A percentile compares a stretch with the other conserved stretches of the same genome.
These are phyloP conservation scores for Xylaria bambusicola DNA, from an alignment of 495 filamentous ascomycete species.

Conservation along the genomic window DNA sequence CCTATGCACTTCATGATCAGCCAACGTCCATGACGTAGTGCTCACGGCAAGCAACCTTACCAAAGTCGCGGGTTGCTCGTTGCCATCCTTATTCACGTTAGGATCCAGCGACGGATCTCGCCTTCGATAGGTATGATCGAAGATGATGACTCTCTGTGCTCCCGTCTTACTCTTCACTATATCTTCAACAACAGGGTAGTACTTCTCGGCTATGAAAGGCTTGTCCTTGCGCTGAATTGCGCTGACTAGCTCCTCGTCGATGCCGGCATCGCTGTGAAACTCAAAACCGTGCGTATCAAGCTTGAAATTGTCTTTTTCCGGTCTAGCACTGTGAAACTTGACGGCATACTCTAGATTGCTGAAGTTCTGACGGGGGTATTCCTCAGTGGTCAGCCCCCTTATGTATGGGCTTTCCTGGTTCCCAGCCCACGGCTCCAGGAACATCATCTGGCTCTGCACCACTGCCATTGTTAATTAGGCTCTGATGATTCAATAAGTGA, in stretches of 20 bases:
- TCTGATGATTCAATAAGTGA: not conserved
- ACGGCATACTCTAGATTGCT: constrained; percentile 4
- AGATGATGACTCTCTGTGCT: constrained; percentile 23
- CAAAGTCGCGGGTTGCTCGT: constrained; percentile 11
- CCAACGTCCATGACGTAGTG: not conserved
- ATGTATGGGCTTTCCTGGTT: constrained; percentile 9
- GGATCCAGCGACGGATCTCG: not conserved
- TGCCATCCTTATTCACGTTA: constrained; percentile 6
- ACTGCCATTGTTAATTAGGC: not conserved
- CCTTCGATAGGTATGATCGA: constrained; percentile 19
- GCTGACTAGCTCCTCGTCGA: constrained; percentile 4
- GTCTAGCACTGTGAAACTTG: constrained; percentile 1
- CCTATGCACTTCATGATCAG: not conserved
- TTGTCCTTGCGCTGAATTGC: constrained; percentile 7
- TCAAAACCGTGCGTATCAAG: constrained; percentile 18
- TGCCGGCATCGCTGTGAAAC: constrained; percentile 6
- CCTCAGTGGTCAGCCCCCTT: not conserved
- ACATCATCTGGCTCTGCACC: constrained; percentile 1
- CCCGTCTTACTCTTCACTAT: constrained; percentile 20
- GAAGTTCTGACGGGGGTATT: constrained; percentile 5
- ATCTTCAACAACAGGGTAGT: constrained; percentile 13
- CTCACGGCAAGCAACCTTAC: constrained; percentile 1
- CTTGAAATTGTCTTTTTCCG: not conserved
- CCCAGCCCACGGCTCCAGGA: constrained; percentile 9
- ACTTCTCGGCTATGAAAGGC: not conserved